Evolutionary conservation across 2,329 filamentous ascomycete genomes (phyloP), one percentile per base, ranked within the genome.

Genomic region (Aureobasidium uvarum): DNA sequence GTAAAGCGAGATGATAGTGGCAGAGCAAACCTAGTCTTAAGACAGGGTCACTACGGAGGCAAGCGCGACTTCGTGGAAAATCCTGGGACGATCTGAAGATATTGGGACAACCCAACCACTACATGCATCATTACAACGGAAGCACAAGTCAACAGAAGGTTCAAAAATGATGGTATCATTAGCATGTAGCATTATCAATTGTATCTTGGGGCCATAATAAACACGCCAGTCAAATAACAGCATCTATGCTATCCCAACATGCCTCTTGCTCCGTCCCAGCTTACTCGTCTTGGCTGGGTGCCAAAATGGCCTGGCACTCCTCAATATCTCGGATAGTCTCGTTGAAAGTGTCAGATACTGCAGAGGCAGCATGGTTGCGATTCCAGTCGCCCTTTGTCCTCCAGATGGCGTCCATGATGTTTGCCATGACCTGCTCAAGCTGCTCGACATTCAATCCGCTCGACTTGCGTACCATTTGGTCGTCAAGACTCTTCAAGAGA

Each of bases 331-430:
- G 73, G 66, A 92, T 87, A 14, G 86, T 86, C 36, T 87, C 86
- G 71, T 96, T 93, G 75, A 96, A 96, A 5, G 90, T 86, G 18
- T 84, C 81, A 48, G 81, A 81, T 43, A 96, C 83, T 43, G 82
- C 79, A 52, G 79, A 79, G 16, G 88, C 82, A 16, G 96, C 92
- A 71, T 83, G 83, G 71, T 87, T 88, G 50, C 95, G 86, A 77
- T 99, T 95, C 86, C 91, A 95, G 72, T 96, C 88, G 55, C 86
- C 84, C 58, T 92, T 85, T 67, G 84, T 85, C 67, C 83, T 83
- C 95, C 95, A 99, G 51, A 98, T 85, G 68, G 88, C 86, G 67
- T 94, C 90, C 94, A 98, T 98, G 68, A 98, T 81, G 70, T 89
- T 87, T 8, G 92, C 89, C 75, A 93, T 93, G 74, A 97, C 88